Evolutionary conservation across 768 basidiomycete species (phyloP).

Genomic region (Kwoniella mangroviensis): DNA sequence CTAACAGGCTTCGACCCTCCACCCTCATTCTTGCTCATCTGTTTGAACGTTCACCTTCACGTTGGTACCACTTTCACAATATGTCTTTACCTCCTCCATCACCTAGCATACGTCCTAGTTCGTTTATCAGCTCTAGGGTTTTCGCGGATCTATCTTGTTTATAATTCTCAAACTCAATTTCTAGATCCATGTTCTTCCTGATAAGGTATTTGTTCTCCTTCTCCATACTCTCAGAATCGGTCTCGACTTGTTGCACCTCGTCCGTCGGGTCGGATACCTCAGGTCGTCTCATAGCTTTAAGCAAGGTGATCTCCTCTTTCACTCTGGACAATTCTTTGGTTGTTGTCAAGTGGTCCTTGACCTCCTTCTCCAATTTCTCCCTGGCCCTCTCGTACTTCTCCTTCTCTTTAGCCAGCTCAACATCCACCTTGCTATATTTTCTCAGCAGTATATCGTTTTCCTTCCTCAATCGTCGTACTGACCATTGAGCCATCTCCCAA

Average conservation of each 20-base stretch:
- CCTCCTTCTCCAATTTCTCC: background rate
- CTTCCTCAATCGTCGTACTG: background rate
- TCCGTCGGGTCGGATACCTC: background rate
- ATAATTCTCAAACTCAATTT: background rate
- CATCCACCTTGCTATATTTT: background rate
- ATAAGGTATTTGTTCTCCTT: background rate
- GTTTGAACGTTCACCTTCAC: no score
- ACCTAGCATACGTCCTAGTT: no score
- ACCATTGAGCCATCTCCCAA: background rate
- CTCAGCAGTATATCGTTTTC: background rate
- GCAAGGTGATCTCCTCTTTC: background rate
- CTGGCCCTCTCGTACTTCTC: background rate
- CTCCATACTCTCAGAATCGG: background rate
- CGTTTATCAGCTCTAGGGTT: no score
- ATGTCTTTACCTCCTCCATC: no score
- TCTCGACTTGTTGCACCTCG: background rate
- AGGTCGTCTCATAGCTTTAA: background rate
- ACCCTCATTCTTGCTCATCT: no score
- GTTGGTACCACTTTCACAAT: no score
- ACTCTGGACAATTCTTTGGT: background rate
- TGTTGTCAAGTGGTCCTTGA: background rate
- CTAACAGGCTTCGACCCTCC: no score
- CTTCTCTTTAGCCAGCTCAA: background rate
- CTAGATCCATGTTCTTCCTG: background rate
- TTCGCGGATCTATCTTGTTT: no score